Evolutionary conservation across 1,284 basidiomycete species (phyloP).

Genomic region (Meira nashicola): DNA sequence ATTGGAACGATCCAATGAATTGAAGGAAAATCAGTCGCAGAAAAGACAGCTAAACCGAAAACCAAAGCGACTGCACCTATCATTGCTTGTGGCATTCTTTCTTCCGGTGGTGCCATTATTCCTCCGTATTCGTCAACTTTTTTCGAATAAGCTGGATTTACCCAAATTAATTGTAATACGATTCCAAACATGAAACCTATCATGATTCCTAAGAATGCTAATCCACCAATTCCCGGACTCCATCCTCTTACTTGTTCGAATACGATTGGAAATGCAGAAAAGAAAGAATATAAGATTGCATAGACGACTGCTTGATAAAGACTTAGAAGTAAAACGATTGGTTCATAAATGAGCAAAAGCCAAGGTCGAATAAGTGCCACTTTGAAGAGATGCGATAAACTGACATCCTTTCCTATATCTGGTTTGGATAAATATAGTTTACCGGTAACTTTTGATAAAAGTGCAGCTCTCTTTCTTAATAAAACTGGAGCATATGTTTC

Average conservation of each 20-base stretch:
- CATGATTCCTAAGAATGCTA: slow-evolving; percentile 10
- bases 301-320: slow-evolving; percentile 27
- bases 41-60: neutral
- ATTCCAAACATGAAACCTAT: neutral
- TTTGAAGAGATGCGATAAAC: slow-evolving; percentile 33
- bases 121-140: slow-evolving; percentile 15
- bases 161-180: neutral
- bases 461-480: slow-evolving; percentile 35
- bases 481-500: slow-evolving; percentile 47
- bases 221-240: slow-evolving; percentile 6
- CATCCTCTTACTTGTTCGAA: slow-evolving; percentile 9
- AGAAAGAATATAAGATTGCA: slow-evolving; percentile 11
- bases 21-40: neutral
- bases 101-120: slow-evolving; percentile 8
- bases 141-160: slow-evolving; percentile 20
- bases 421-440: slow-evolving; percentile 38
- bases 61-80: neutral
- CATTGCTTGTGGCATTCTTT: neutral
- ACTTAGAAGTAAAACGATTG: slow-evolving; percentile 30
- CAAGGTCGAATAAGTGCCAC: slow-evolving; percentile 43
- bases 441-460: slow-evolving; percentile 37
- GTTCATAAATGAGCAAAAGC: slow-evolving; percentile 36
- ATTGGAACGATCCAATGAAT: slow-evolving; percentile 2
- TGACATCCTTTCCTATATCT: slow-evolving; percentile 37
- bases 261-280: slow-evolving; percentile 11